Evolutionary conservation across 2,329 filamentous ascomycete genomes (phyloP), one percentile per base, ranked within the genome.

Genomic region (Fusarium miscanthi): DNA sequence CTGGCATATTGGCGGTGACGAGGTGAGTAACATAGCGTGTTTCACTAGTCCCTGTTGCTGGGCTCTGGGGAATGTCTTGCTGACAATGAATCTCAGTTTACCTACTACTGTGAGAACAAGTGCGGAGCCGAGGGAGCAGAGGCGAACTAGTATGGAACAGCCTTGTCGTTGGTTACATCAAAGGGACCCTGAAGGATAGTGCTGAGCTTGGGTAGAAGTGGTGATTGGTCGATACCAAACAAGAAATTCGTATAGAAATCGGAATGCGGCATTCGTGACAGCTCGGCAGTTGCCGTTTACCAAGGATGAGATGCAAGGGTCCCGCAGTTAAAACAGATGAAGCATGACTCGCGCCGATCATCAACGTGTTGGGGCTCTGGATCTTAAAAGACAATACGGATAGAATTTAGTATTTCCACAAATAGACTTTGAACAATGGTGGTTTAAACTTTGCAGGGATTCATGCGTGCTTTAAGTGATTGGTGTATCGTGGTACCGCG

Each of bases 1-100:
- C n/a, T 64, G 66, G 66, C 71, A 74, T 25, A 73, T 74, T 45
- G 71, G 71, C 14, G 71, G 70, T 40, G 70, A 73, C 25, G 70
- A 73, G 63, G 71, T 74, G 23, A 74, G 56, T 42, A 25, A 5
- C 9, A 30, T 30, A 16, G 16, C 27, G 43, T 12, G 2, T 12
- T 3, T 43, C 8, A 11, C 8, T 8, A 13, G 23, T 12, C 5
- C 5, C 11, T 19, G 5, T 5, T 0, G 3, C 21, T 14, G 30
- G 27, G 27, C 27, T 30, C 27, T 9, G 8, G 9, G 6, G 27
- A 9, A 30, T 30, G 27, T 30, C 3, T 17, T 40, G 3, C 21
- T 30, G 3, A 48, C 7, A 2, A 27, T 30, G 14, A 8, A 23
- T 27, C 12, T 10, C 6, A 70, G 67, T 65, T 69, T 13, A 53